Evolutionary conservation across 495 filamentous ascomycete species (phyloP), one percentile per base, ranked within the genome.

Genomic region (Parachaetomium inaequale): DNA sequence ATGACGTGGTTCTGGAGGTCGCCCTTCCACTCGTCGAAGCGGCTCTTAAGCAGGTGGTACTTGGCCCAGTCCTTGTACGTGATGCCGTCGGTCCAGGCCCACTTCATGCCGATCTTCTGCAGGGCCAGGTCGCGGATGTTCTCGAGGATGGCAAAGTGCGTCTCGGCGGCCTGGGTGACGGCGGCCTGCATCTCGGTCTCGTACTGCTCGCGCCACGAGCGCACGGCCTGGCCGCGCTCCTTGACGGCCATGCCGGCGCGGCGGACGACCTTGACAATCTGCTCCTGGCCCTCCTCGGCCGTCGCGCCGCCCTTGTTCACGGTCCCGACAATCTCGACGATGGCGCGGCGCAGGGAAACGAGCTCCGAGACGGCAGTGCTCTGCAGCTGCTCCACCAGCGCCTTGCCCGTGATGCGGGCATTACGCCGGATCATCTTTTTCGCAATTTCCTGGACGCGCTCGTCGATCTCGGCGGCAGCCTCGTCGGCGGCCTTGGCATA

Each of bases 51-150:
- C 28, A 87, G 80, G 68, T 96, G 89, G 70, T 96, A 98, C 68
- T 89, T 90, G 29, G 84, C 84, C 95, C 95, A 99, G 71, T 97
- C 92, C 68, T 94, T 93, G 79, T 98, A 96, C 7, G 92, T 93
- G 62, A 99, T 85, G 40, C 88, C 88, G 55, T 97, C 93, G 82
- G 91, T 96, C 88, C 90, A 95, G 1, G 93, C 92, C 93, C 95
- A 99, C 61, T 94, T 90, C 84, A 95, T 93, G 43, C 95, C 95
- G 57, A 99, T 90, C 69, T 96, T 93, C 69, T 96, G 92, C 8
- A 99, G 80, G 2, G 92, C 92, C 8, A 96, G 80, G 64, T 97
- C 92, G 23, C 90, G 84, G 59, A 96, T 92, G 55, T 84, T 81
- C 64, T 94, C 90, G 38, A 99, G 81, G 36, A 95, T 89, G 58